Base-by-base conservation (phyloP, 441 rosid genomes). In the Omphalea diandra region DNA sequence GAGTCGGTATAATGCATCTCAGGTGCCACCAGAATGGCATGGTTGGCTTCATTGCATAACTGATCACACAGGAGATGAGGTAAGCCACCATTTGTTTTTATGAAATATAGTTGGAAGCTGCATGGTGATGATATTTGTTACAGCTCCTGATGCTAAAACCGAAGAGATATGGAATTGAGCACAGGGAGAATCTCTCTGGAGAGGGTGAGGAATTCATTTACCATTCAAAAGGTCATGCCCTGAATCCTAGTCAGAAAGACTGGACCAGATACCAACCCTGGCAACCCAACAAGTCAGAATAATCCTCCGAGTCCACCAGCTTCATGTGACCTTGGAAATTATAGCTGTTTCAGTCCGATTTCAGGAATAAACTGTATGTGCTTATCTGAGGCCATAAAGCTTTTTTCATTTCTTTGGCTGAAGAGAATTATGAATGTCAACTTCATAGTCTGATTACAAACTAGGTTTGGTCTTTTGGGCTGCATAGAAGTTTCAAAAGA, bases 1-100 rank as follows among this genome's bases (percentile, higher is more conserved):
- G 81, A 73, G 79, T 63, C 92, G 97, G 55, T 95, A 95, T 80
- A 93, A 93, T 63, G 99, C 98, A 75, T 95, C 98, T 69, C 97
- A 93, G 85, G 99, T 95, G 68, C 99, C 99, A 71, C 75, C 98
- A 1, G 98, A 95, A 74, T 95, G 99, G 97, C 99, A 95, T 14
- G 97, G 97, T n/a, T 90, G 98, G 99, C 97, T 95, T 74, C 99
- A 95, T 77, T 82, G 53, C 81, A 74, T 95, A 75, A 95, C 98
- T 22, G 97, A 95, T 83, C 97, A 88, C 82, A 95, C 99, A 8
- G 97, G 99, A 54, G 97, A 95, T 50, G 95, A 93, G 91, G 98
- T 86, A 76, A 82, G 75, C 69, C 60, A 10, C 53, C 18, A n/a
- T 75, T 31, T 38, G 11, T n/a, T 22, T 33, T 32, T 22, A 18